These are phyloP conservation scores for Leishmania martiniquensis DNA, from an alignment of 208 protist species.

Conservation along the genomic window DNA sequence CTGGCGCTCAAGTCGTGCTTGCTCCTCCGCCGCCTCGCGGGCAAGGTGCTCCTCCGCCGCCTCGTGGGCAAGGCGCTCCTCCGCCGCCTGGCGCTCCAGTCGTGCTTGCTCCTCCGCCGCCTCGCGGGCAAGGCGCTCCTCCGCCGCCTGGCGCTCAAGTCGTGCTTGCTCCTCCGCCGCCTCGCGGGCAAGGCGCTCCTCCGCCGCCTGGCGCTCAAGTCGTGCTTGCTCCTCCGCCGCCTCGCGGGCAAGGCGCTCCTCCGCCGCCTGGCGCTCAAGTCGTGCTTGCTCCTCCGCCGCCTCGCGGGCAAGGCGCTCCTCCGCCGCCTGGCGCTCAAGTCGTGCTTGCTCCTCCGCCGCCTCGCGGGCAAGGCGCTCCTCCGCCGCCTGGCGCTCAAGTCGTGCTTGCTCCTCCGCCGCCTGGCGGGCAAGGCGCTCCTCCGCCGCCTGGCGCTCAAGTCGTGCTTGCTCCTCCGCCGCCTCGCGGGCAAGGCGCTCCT, in stretches of 20 bases:
- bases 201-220: no score
- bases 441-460: slow-evolving; percentile 4
- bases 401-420: not conserved
- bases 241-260: not conserved
- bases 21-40: not conserved
- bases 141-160: not conserved
- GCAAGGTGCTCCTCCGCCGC: not conserved
- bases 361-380: not conserved
- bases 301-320: not conserved
- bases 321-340: no score
- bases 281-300: not conserved
- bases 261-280: not conserved
- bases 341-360: not conserved
- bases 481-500: slow-evolving; percentile 8
- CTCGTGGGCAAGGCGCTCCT: not conserved
- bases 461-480: slow-evolving; percentile 14
- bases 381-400: no score
- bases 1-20: not conserved
- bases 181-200: not conserved
- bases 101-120: not conserved
- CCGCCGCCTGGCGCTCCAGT: no score
- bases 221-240: not conserved
- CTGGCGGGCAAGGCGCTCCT: not conserved
- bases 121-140: not conserved
- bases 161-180: not conserved